Evolutionary conservation across 202 grass and related monocot species (phyloP).

Genomic region (Eragrostis tef): DNA sequence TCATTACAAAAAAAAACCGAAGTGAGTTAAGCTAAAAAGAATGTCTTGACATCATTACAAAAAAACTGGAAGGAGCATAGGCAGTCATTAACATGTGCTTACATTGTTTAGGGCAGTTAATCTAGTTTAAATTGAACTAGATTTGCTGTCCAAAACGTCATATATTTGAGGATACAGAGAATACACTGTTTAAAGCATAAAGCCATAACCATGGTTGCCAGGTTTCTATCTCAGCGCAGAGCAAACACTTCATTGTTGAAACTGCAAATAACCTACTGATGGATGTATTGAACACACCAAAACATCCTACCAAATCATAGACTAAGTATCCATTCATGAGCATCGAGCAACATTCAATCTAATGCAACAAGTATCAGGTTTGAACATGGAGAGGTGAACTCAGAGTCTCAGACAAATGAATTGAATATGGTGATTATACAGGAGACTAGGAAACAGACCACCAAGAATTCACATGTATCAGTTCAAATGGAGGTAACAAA

Average conservation of each 20-base stretch:
- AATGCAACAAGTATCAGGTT: not conserved
- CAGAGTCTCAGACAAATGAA: not conserved
- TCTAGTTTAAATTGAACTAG: too few relatives aligned
- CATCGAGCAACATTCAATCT: not conserved
- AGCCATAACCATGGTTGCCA: not conserved
- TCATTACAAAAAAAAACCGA: too few relatives aligned
- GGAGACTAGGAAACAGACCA: not conserved
- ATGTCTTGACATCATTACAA: too few relatives aligned
- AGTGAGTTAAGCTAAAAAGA: too few relatives aligned
- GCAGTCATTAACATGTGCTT: not conserved
- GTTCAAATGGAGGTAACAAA: not conserved
- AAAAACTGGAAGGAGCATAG: not conserved
- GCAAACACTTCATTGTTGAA: too few relatives aligned
- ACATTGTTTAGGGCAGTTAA: too few relatives aligned
- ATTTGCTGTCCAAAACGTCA: too few relatives aligned
- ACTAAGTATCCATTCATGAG: not conserved
- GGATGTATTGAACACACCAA: not conserved
- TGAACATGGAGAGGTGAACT: not conserved
- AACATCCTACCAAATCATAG: not conserved
- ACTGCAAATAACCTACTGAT: not conserved
- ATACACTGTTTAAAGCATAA: not conserved
- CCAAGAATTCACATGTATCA: not conserved
- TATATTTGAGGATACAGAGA: too few relatives aligned
- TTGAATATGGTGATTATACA: not conserved
- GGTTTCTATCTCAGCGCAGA: too few relatives aligned